These are phyloP conservation scores for Corymbia calophylla DNA, from an alignment of 441 rosid species.

Conservation along the genomic window DNA sequence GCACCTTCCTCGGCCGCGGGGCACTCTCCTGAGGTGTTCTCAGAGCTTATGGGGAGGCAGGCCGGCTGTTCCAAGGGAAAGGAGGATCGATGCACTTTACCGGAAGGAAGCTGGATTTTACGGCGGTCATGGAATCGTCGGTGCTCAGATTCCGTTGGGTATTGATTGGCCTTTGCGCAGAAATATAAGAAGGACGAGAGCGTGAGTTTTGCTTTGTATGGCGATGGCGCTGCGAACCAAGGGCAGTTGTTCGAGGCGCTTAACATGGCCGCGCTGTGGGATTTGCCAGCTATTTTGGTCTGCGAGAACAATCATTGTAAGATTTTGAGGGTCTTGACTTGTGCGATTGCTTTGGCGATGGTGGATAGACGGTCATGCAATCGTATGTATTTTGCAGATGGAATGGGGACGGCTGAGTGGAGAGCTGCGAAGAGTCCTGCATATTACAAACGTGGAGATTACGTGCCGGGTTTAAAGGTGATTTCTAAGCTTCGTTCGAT, in stretches of 20 bases:
- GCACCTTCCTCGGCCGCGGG: constrained; percentile 88
- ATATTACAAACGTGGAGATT: constrained; percentile 94
- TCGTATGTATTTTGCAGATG: constrained; percentile 42
- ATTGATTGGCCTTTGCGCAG: constrained; percentile 93
- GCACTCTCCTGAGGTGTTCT: constrained; percentile 56
- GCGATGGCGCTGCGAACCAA: constrained; percentile 97
- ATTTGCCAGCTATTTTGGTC: constrained; percentile 86
- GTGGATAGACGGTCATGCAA: neutral
- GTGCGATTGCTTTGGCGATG: neutral
- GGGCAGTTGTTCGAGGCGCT: constrained; percentile 98
- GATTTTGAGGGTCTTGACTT: constrained; percentile 7
- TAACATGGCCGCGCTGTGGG: constrained; percentile 90
- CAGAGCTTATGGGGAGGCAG: constrained; percentile 93
- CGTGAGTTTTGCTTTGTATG: constrained; percentile 77
- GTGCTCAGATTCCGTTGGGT: constrained; percentile 94
- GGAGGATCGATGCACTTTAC: constrained; percentile 97
- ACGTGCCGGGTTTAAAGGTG: constrained; percentile 97
- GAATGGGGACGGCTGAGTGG: constrained; percentile 99
- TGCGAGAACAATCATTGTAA: constrained; percentile 98
- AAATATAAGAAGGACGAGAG: constrained; percentile 83
- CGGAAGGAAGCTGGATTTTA: constrained; percentile 80
- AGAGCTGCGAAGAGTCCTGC: constrained; percentile 92
- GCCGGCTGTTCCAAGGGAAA: constrained; percentile 85
- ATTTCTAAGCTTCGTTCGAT: neutral
- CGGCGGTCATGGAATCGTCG: constrained; percentile 98